Conservation (phyloP, 441 rosid species). For the Hypseocharis bilobata region DNA sequence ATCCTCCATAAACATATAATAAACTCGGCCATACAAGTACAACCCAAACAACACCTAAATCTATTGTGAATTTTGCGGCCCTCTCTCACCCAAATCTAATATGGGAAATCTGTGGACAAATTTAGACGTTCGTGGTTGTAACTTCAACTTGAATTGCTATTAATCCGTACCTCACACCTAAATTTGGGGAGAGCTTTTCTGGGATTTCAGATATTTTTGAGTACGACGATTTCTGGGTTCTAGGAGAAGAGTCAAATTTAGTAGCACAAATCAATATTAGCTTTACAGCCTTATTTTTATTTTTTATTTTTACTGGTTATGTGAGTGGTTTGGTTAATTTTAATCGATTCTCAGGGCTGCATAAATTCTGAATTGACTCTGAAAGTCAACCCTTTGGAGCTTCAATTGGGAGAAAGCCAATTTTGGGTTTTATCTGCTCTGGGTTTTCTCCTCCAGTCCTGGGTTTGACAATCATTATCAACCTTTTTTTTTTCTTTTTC, state of each 20-base stretch:
- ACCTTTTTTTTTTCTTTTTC: too few relatives aligned
- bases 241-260: not conserved
- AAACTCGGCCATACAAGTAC: too few relatives aligned
- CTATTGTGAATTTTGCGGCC: too few relatives aligned
- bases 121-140: not conserved
- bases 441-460: conserved; percentile 3
- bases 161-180: not conserved
- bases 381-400: not conserved
- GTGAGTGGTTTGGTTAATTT: not conserved
- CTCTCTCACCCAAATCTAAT: too few relatives aligned
- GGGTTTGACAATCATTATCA: too few relatives aligned
- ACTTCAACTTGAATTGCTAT: too few relatives aligned
- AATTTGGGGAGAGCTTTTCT: conserved; percentile 4
- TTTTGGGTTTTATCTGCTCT: conserved; percentile 4
- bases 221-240: not conserved
- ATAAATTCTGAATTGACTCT: not conserved
- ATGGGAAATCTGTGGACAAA: not conserved
- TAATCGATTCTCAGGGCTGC: not conserved
- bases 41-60: too few relatives aligned
- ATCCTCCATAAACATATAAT: too few relatives aligned
- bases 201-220: not conserved
- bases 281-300: too few relatives aligned
- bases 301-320: not conserved
- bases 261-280: not conserved
- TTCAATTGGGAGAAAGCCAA: not conserved